Conservation (phyloP, 2,329 filamentous ascomycete species). For the Sporothrix globosa region DNA sequence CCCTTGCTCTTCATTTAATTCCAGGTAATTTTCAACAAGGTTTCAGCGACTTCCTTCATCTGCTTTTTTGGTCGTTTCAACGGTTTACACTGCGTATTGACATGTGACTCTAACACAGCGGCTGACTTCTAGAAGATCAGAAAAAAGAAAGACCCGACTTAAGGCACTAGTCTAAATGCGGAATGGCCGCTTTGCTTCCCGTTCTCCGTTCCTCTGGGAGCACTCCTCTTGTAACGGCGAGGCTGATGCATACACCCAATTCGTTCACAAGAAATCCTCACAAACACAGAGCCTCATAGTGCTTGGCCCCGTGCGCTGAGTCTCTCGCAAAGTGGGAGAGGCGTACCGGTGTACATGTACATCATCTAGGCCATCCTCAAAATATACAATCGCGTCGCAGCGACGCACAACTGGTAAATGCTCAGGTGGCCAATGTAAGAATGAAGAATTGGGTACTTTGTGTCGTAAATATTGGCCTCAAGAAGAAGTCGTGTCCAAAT, state of each 20-base stretch:
- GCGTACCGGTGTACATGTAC: too few species aligned
- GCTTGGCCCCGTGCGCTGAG: not conserved
- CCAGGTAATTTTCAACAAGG: not conserved
- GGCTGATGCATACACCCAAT: slow-evolving; percentile 13
- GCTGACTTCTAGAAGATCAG: not conserved
- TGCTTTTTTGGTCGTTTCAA: not conserved
- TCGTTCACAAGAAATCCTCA: not conserved
- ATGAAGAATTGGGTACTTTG: not conserved
- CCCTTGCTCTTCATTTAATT: not conserved
- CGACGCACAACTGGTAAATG: not conserved
- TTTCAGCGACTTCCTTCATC: too few species aligned
- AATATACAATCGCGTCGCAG: not conserved
- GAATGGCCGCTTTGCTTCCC: not conserved
- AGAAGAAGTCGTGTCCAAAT: not conserved
- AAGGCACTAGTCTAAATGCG: not conserved
- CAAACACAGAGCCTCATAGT: slow-evolving; percentile 6
- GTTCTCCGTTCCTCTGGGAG: too few species aligned
- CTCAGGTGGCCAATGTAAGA: not conserved
- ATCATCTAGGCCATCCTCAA: not conserved
- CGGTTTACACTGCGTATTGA: not conserved
- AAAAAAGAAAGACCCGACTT: not conserved
- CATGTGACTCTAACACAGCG: slow-evolving; percentile 6
- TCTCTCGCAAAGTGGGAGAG: not conserved
- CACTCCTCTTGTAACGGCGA: not conserved
- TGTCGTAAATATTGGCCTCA: not conserved